Evolutionary conservation across 768 basidiomycete species (phyloP), one percentile per base, ranked within the genome.

Genomic region (Mycena floridula): DNA sequence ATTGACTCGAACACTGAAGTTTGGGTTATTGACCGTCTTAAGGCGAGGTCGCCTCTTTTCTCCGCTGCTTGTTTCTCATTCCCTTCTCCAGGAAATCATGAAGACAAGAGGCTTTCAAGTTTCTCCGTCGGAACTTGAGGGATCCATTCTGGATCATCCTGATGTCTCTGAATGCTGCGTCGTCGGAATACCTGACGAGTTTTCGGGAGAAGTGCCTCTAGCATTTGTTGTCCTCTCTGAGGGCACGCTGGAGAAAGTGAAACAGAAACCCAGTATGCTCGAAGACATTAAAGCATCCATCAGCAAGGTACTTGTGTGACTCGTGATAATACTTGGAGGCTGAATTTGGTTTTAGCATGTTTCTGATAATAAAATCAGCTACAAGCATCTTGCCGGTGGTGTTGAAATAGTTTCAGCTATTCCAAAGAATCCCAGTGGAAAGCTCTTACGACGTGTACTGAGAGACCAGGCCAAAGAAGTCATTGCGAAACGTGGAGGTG

Each of bases 71-170:
- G n/a, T n/a, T n/a, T n/a, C n/a, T n/a, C n/a, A n/a, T n/a, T n/a
- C n/a, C n/a, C n/a, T n/a, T n/a, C n/a, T 26, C n/a, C 23, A 72
- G 67, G 72, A 74, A 60, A 70, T 73, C 37, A 68, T 74, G 68
- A 72, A 74, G 55, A 65, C 64, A 15, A 44, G 24, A 54, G 85
- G 85, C 2, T 82, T 81, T 56, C 84, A 87, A 55, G 84, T 87
- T 1, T 81, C 85, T 1, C 85, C 84, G 2, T 82, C 85, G 3
- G 83, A 85, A 50, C 66, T 85, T 7, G 84, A 85, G 53, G 84
- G 76, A 16, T 80, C 79, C 47, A 54, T 83, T 15, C 57, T 83
- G 21, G 71, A 66, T 36, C 79, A 85, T 50, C 60, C 71, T 1
- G 81, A 82, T 51, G 74, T 85, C 20, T 66, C 68, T 4, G 76